Percentiles rank a stretch among this genome's conserved stretches.
phyloP scores from a whole-genome alignment of 768 basidiomycete genomes.

The Phlebiopsis flavidoalba region DNA sequence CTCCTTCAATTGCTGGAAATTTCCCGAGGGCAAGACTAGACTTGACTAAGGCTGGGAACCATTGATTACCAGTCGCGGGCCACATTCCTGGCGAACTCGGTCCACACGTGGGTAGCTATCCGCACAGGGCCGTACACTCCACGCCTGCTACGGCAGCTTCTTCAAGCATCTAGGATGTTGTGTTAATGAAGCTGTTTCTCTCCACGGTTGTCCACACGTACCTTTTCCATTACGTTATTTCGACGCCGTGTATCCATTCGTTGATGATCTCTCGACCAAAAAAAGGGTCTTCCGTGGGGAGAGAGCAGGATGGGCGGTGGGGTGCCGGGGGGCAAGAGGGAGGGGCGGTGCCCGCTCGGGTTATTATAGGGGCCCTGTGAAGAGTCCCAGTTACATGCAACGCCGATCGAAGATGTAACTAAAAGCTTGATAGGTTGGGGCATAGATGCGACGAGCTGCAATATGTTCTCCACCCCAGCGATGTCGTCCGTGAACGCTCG shows the following conservation, averaged over 20 bases:
- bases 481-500: slow-evolving; percentile 24
- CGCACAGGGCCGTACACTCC: slow-evolving; percentile 14
- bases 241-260: slow-evolving; percentile 34
- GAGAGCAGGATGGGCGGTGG: slow-evolving; percentile 18
- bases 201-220: slow-evolving; percentile 10
- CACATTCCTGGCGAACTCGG: slow-evolving; percentile 18
- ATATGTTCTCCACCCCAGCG: slow-evolving; percentile 25
- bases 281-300: background rate
- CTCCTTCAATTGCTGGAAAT: slow-evolving; percentile 6
- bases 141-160: background rate
- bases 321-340: slow-evolving; percentile 26
- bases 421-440: slow-evolving; percentile 20
- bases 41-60: slow-evolving; percentile 22
- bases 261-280: slow-evolving; percentile 16
- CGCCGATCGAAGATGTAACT: slow-evolving; percentile 30
- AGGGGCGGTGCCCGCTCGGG: slow-evolving; percentile 15
- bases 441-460: slow-evolving; percentile 27
- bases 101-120: slow-evolving; percentile 24
- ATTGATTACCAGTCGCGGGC: slow-evolving; percentile 20
- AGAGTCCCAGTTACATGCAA: slow-evolving; percentile 16
- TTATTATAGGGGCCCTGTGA: slow-evolving; percentile 1
- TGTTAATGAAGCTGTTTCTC: background rate
- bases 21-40: slow-evolving; percentile 10
- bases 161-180: background rate
- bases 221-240: slow-evolving; percentile 38